Evolutionary conservation across 768 basidiomycete genomes (phyloP).

Genomic region (Pholiota conissans): DNA sequence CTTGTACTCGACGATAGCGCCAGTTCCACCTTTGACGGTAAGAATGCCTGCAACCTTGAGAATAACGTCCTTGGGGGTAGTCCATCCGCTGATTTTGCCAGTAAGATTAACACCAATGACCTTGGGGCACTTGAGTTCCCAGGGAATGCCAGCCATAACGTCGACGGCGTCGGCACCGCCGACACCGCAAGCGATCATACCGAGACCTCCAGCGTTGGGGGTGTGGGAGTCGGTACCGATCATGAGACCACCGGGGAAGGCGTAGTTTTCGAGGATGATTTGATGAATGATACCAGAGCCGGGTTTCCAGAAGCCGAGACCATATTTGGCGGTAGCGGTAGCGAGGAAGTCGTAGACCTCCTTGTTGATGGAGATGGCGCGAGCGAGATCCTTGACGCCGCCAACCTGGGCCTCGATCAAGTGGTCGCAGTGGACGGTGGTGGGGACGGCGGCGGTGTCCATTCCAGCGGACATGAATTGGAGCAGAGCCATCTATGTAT

Average conservation of each 20-base stretch:
- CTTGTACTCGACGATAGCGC: constrained; percentile 96
- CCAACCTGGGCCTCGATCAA: constrained; percentile 97
- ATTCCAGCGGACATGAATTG: constrained; percentile 99
- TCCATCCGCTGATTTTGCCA: constrained; percentile 96
- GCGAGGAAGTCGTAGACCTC: constrained; percentile 99
- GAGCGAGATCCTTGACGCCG: constrained; percentile 89
- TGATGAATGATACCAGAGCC: constrained; percentile 99
- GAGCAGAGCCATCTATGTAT: constrained; percentile 97
- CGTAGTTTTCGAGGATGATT: constrained; percentile 99
- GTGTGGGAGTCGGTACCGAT: constrained; percentile 99
- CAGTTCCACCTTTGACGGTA: constrained; percentile 99
- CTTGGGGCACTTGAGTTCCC: constrained; percentile 99
- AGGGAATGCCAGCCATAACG: constrained; percentile 96
- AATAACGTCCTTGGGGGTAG: constrained; percentile 98
- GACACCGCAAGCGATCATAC: constrained; percentile 99
- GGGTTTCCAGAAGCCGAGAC: constrained; percentile 99
- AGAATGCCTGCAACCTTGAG: constrained; percentile 99
- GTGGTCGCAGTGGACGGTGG: constrained; percentile 99
- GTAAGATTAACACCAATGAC: constrained; percentile 97
- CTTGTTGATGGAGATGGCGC: constrained; percentile 92
- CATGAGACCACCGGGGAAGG: constrained; percentile 99
- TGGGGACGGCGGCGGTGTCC: constrained; percentile 95
- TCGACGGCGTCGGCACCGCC: constrained; percentile 99
- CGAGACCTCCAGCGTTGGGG: constrained; percentile 98
- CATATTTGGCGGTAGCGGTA: constrained; percentile 96